Evolutionary conservation across 208 protist genomes (phyloP), one percentile per base, ranked within the genome.

Genomic region (Naegleria gruberi): DNA sequence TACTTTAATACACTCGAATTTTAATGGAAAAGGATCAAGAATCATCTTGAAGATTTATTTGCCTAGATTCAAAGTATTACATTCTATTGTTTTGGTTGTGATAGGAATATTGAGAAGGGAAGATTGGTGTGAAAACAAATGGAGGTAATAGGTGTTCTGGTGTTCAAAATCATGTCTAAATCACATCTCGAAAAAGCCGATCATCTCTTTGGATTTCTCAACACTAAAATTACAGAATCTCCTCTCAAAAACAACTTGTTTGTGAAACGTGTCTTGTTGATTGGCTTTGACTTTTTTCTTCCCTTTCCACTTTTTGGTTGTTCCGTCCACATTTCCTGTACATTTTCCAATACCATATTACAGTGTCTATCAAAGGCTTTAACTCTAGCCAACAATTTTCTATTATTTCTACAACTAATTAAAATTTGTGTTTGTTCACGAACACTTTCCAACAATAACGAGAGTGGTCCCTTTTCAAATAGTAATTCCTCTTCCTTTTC

Each of bases 291-390:
- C 87, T 97, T 95, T 90, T 97, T 97, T 87, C 91, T 90, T 42
- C 95, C 96, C 90, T 97, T 97, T 77, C 94, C 95, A 43, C 89
- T 91, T 87, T 96, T 96, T 40, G 96, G 95, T 82, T 93, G 84
- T 89, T 98, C 97, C 15, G 96, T 99, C 98, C 98, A 99, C 90
- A 98, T 97, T 91, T 99, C 98, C 91, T 98, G 96, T 65, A 98
- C 98, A 86, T 98, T 96, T 92, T 99, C 98, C n/a, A 99, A 94
- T 30, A 99, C 97, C 93, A 99, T 97, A 92, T 99, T 99, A 92
- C 99, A 99, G 94, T 99, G 99, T 73, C 99, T 96, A 93, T 99
- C 99, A 93, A 99, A 99, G 8, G 99, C 99, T 91, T 98, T 97
- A 1, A 99, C 98, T 43, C 96, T 95, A 10, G 94, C 98, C 41